Conservation (phyloP, 2,329 filamentous ascomycete genomes). For the Madurella fahalii region DNA sequence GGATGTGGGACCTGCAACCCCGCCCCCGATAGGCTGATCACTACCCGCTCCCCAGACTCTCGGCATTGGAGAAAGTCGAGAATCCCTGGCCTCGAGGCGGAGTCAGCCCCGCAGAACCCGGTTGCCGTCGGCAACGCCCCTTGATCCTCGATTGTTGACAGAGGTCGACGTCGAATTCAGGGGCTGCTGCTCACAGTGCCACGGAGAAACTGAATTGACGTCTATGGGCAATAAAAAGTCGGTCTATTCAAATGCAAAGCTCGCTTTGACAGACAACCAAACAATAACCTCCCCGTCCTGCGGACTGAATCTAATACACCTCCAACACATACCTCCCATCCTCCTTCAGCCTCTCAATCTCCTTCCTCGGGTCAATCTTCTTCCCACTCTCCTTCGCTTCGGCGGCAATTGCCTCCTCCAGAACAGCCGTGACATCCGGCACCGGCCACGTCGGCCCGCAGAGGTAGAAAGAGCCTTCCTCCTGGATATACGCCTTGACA, state of each 20-base stretch:
- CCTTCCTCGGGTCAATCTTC: slow-evolving; percentile 81
- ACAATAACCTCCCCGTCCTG: neutral
- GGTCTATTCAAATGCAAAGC: neutral
- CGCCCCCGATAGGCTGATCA: neutral
- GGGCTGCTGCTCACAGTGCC: neutral
- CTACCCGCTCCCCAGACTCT: neutral
- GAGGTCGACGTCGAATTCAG: neutral
- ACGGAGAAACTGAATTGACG: too few relatives aligned
- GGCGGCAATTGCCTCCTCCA: slow-evolving; percentile 83
- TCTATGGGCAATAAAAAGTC: neutral
- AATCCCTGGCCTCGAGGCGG: neutral
- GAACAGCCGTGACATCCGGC: slow-evolving; percentile 88
- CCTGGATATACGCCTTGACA: slow-evolving; percentile 76
- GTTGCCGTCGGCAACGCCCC: neutral
- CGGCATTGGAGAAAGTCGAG: slow-evolving; percentile 1
- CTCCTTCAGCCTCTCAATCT: slow-evolving; percentile 98
- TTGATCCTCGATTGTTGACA: neutral
- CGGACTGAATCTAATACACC: slow-evolving; percentile 65
- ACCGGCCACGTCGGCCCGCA: slow-evolving; percentile 98
- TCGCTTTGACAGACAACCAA: neutral
- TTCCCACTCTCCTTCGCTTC: slow-evolving; percentile 67
- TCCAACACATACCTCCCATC: slow-evolving; percentile 90
- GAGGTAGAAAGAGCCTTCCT: slow-evolving; percentile 92
- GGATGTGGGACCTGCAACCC: neutral
- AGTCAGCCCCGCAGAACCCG: slow-evolving; percentile 2